These are phyloP conservation scores for Peronospora belbahrii DNA, from an alignment of 352 stramenopile species.

Conservation along the genomic window DNA sequence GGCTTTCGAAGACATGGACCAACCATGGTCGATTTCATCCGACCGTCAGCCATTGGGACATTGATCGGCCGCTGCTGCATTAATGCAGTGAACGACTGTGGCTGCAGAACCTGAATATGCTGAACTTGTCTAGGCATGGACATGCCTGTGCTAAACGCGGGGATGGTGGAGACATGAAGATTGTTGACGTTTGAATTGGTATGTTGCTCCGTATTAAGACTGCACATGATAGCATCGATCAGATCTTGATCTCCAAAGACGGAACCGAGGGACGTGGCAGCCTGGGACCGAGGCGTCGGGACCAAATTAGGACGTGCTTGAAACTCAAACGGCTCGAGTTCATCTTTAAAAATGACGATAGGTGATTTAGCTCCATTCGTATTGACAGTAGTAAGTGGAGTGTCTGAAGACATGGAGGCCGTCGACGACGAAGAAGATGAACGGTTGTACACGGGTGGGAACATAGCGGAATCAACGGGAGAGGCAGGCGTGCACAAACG, in stretches of 20 bases:
- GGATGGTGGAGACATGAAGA: slow-evolving; percentile 3
- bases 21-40: slow-evolving; percentile 21
- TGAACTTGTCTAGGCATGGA: slow-evolving; percentile 12
- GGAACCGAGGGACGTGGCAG: slow-evolving; percentile 49
- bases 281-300: slow-evolving; percentile 17
- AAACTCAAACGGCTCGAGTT: slow-evolving; percentile 71
- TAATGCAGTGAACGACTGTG: slow-evolving; percentile 21
- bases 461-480: slow-evolving; percentile 69
- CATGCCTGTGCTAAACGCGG: slow-evolving; percentile 10
- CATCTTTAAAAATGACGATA: slow-evolving; percentile 18
- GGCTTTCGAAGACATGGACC: slow-evolving; percentile 54
- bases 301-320: slow-evolving; percentile 9
- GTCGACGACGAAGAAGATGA: slow-evolving; percentile 27
- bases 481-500: slow-evolving; percentile 36
- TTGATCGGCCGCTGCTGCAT: slow-evolving; percentile 22
- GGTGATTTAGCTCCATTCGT: slow-evolving; percentile 14
- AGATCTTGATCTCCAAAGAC: slow-evolving; percentile 74
- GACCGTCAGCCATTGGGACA: slow-evolving; percentile 5
- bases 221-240: slow-evolving; percentile 74
- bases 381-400: not conserved
- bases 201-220: slow-evolving; percentile 43
- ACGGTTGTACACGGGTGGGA: slow-evolving; percentile 49
- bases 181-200: not conserved
- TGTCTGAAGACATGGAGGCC: slow-evolving; percentile 16
- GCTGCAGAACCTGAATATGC: slow-evolving; percentile 11